phyloP scores from a whole-genome alignment of 192 early-diverging fungal genomes.

The Radiomyces spectabilis region DNA sequence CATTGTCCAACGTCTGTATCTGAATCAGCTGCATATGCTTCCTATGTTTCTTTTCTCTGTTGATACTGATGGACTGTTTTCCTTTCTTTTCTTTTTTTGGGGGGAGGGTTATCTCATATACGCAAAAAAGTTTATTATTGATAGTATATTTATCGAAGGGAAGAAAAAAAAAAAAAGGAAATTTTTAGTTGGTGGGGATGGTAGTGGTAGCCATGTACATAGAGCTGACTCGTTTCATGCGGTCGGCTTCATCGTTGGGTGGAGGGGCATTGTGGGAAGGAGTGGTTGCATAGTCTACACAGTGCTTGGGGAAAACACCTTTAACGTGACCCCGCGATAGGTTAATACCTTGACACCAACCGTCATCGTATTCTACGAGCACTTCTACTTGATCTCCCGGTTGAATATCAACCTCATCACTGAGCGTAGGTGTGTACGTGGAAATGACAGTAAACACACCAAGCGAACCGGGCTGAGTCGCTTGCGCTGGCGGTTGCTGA shows the following conservation, averaged over 20 bases:
- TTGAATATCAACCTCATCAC: conserved; percentile 51
- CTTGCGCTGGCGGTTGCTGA: neutral
- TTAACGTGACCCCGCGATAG: conserved; percentile 35
- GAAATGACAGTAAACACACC: conserved; percentile 39
- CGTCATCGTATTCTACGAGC: conserved; percentile 51
- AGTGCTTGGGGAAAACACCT: conserved; percentile 52
- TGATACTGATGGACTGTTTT: too few relatives aligned
- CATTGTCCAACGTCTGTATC: too few relatives aligned
- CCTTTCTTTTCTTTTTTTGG: too few relatives aligned
- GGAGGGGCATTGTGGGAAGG: neutral
- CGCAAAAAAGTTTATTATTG: too few relatives aligned
- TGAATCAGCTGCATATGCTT: too few relatives aligned
- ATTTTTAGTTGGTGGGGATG: too few relatives aligned
- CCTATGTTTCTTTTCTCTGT: too few relatives aligned
- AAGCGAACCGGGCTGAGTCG: conserved; percentile 29
- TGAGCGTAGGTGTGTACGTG: conserved; percentile 43
- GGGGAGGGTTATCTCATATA: too few relatives aligned
- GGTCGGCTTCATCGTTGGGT: neutral
- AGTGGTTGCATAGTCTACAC: conserved; percentile 25
- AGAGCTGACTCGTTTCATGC: conserved; percentile 3
- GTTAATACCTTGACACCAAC: conserved; percentile 52
- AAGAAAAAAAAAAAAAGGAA: too few relatives aligned
- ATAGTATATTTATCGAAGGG: too few relatives aligned
- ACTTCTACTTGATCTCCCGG: conserved; percentile 46
- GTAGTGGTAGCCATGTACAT: conserved; percentile 10